Evolutionary conservation across 2,329 filamentous ascomycete species (phyloP), one percentile per base, ranked within the genome.

Genomic region (Xylariaceae sp.): DNA sequence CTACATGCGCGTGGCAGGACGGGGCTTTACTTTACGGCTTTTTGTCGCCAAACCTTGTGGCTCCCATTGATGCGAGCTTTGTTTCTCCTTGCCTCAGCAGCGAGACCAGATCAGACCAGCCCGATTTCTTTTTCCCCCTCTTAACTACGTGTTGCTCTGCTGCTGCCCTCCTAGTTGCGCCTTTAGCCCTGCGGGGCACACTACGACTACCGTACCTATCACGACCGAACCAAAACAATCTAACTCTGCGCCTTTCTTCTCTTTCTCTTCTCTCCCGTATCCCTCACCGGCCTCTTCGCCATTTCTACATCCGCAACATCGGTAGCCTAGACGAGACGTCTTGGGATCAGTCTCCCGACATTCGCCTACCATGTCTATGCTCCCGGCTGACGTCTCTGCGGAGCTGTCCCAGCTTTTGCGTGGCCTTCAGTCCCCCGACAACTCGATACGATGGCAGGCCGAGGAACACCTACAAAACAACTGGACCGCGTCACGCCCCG

Each of bases 401-500:
- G 89, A 92, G 75, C 85, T 99, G 67, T 80, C 81, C 61, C 87
- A 92, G 80, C 84, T 99, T 63, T 80, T 99, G 70, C 85, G 88
- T 75, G 92, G 87, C 63, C 83, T 99, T 61, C 88, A 94, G 75
- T 92, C 89, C 45, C 76, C 90, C 64, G 92, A 99, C 75, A 99
- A 99, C 75, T 79, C 79, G 54, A 80, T 89, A 65, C 87, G 94
- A 69, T 84, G 88, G 29, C 84, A 89, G 71, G 92, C 92, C 49
- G 94, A 99, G 73, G 89, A 95, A 61, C 87, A 92, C 71, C 78
- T 99, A 59, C 89, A 90, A 71, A 89, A 84, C 73, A 92, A 91
- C 78, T 99, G 94, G 94, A 88, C 91, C 34, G 76, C 77, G 58
- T 80, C 83, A 53, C 83, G 88, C 57, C 92, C 94, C 34, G 92